A percentile compares a stretch with the other conserved stretches of the same genome.
These are phyloP conservation scores for Verticillium nonalfalfae DNA, from an alignment of 2,329 filamentous ascomycete species.

Conservation along the genomic window DNA sequence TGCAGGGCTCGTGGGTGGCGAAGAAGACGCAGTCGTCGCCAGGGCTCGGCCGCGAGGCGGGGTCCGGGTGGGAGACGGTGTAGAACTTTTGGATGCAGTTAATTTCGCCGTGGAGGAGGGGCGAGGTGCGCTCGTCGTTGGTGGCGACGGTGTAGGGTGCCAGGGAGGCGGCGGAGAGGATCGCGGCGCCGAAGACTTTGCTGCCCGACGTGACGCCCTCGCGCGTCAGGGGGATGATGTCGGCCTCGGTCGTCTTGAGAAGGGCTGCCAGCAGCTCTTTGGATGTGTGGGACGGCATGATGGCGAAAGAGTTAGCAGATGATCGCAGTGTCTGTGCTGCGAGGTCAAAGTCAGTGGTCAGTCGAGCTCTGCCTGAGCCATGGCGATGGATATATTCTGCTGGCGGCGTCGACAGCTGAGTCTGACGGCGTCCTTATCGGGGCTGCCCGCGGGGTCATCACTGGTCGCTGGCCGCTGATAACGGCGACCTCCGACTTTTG, in stretches of 20 bases:
- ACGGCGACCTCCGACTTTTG: constrained; percentile 13
- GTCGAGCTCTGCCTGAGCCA: background rate
- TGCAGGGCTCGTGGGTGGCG: constrained; percentile 54
- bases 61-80: constrained; percentile 23
- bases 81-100: constrained; percentile 56
- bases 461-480: background rate
- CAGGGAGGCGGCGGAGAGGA: constrained; percentile 36
- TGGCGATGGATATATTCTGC: background rate
- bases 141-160: constrained; percentile 41
- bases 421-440: constrained; percentile 9
- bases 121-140: constrained; percentile 49
- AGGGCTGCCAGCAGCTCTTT: constrained; percentile 29
- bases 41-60: constrained; percentile 29
- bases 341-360: background rate
- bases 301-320: background rate
- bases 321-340: background rate
- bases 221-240: constrained; percentile 44
- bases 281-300: constrained; percentile 1
- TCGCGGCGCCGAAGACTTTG: constrained; percentile 52
- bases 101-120: constrained; percentile 53
- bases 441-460: constrained; percentile 6
- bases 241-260: constrained; percentile 33
- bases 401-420: background rate
- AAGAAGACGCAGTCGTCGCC: constrained; percentile 47
- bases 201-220: constrained; percentile 42